A percentile compares a stretch with the other conserved stretches of the same genome.
phyloP scores from a whole-genome alignment of 1,284 basidiomycete genomes.

The Marasmius tenuissimus region DNA sequence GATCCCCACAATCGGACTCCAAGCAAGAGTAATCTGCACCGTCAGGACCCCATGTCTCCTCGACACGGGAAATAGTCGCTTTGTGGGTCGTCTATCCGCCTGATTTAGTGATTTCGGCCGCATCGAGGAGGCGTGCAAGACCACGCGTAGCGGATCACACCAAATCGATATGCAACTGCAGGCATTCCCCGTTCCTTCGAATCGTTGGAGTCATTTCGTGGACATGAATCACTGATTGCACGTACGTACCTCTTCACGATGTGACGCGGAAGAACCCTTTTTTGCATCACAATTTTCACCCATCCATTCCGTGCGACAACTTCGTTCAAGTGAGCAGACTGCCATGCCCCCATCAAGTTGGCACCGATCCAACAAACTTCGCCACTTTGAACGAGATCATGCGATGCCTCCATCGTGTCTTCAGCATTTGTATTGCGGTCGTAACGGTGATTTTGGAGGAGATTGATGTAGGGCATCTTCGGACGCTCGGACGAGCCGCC shows the following conservation, averaged over 20 bases:
- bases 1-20: no score
- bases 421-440: slow-evolving; percentile 33
- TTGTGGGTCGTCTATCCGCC: no score
- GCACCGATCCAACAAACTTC: slow-evolving; percentile 45
- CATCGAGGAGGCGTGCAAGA: slow-evolving; percentile 14
- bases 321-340: slow-evolving; percentile 28
- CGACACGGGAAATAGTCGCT: no score
- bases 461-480: slow-evolving; percentile 34
- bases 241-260: slow-evolving; percentile 32
- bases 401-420: slow-evolving; percentile 41
- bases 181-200: slow-evolving; percentile 20
- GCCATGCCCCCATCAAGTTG: slow-evolving; percentile 33
- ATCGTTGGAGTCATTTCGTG: not conserved
- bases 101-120: no score
- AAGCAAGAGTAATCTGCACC: no score
- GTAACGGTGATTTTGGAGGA: slow-evolving; percentile 38
- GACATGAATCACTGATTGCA: not conserved
- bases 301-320: slow-evolving; percentile 17
- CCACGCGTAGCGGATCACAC: slow-evolving; percentile 18
- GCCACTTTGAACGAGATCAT: slow-evolving; percentile 39
- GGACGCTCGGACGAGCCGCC: slow-evolving; percentile 31
- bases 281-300: slow-evolving; percentile 29
- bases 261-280: slow-evolving; percentile 28
- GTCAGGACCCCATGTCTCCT: no score
- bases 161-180: slow-evolving; percentile 20